A percentile compares a stretch with the other conserved stretches of the same genome.
Conservation (phyloP, 768 basidiomycete genomes). For the Lactarius hengduanensis region DNA sequence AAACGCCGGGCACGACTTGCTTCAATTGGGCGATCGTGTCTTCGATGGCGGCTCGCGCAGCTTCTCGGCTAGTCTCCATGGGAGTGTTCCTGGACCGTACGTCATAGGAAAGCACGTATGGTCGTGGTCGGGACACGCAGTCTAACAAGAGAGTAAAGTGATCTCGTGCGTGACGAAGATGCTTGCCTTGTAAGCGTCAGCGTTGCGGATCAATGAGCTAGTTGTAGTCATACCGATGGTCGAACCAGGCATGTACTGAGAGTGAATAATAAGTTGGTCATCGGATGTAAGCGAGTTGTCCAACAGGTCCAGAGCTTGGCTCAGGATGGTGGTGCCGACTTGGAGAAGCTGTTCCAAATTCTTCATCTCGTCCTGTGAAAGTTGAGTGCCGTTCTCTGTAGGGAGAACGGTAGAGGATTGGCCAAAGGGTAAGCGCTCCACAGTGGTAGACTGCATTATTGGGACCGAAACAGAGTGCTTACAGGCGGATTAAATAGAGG, state of each 20-base stretch:
- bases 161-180: conserved; percentile 81
- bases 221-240: conserved; percentile 62
- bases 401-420: conserved; percentile 5
- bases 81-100: conserved; percentile 73
- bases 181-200: conserved; percentile 59
- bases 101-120: conserved; percentile 71
- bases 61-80: conserved; percentile 68
- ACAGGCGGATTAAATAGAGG: conserved; percentile 9
- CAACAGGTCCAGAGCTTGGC: conserved; percentile 72
- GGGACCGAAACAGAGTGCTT: neutral
- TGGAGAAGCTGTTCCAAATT: conserved; percentile 54
- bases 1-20: conserved; percentile 47
- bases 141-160: conserved; percentile 72
- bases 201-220: conserved; percentile 6
- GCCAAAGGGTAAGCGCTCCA: neutral
- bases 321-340: conserved; percentile 65
- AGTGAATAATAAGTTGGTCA: conserved; percentile 64
- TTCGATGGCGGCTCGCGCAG: conserved; percentile 56
- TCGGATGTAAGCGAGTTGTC: conserved; percentile 64
- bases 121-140: conserved; percentile 45
- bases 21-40: conserved; percentile 58
- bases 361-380: conserved; percentile 29
- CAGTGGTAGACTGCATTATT: conserved; percentile 7
- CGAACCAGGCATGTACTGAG: conserved; percentile 80
- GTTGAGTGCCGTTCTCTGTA: conserved; percentile 16